Evolutionary conservation across 78 protist species (phyloP), one percentile per base, ranked within the genome.

Genomic region (Protostelium mycophagum): DNA sequence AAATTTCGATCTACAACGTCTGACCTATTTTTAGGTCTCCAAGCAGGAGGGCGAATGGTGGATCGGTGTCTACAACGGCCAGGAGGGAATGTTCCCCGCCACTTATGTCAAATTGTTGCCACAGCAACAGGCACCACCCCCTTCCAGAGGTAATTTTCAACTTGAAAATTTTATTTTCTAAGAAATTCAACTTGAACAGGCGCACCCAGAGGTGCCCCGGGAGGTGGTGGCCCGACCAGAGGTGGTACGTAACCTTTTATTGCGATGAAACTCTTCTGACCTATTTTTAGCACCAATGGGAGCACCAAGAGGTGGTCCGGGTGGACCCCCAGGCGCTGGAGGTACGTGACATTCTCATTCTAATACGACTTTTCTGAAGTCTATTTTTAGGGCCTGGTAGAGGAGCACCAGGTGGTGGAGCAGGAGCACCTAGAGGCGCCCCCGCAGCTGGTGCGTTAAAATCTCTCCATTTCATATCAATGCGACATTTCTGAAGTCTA

Each of bases 21-120:
- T 51, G 73, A 51, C 31, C 73, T 16, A 16, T 51, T n/a, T n/a
- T 5, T 16, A 51, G 73, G 73, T 51, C 91, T 86, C 29, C 89
- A 85, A 39, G 38, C 90, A 0, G 31, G 83, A 23, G 94, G 94
- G 89, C n/a, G 94, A 91, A 28, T 91, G 94, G 94, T 91, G 94
- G 94, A 85, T 89, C 0, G 94, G 94, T 35, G 90, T 86, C 36
- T 91, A 91, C 83, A 88, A 88, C 36, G 94, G 94, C 9, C 73
- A 39, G 37, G 29, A 63, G 35, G 94, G 94, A 36, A 38, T 87
- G 38, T 91, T 91, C 89, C 94, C 94, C 34, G 94, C 94, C 10
- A 84, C 94, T 0, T 91, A 91, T 36, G 94, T 91, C 0, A 89
- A 91, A 0, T 5, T 91, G 0, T 28, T 51, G 16, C 73, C 73